Percentiles rank a stretch among this genome's conserved stretches.
phyloP scores from a whole-genome alignment of 306 rosid species.

The Citrullus colocynthis region DNA sequence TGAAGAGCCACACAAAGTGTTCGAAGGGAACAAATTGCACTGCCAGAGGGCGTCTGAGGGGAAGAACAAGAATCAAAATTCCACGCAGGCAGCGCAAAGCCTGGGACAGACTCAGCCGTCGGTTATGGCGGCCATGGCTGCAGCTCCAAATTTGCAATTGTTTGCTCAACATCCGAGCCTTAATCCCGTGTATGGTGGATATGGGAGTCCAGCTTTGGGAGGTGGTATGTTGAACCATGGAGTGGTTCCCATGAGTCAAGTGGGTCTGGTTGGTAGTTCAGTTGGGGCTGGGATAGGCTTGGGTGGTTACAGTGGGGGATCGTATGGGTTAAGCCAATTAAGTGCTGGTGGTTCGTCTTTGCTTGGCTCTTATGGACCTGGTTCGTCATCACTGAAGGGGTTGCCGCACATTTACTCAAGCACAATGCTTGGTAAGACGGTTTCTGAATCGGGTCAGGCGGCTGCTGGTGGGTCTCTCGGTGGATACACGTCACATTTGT shows the following conservation, averaged over 20 bases:
- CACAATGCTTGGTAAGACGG: slow-evolving; percentile 16
- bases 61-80: slow-evolving; percentile 18
- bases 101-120: slow-evolving; percentile 9
- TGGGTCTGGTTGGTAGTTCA: slow-evolving; percentile 17
- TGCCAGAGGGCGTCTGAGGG: slow-evolving; percentile 34
- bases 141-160: slow-evolving; percentile 19
- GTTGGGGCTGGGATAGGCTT: slow-evolving; percentile 16
- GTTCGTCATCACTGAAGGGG: slow-evolving; percentile 13
- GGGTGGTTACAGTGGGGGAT: slow-evolving; percentile 6
- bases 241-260: slow-evolving; percentile 17
- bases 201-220: slow-evolving; percentile 11
- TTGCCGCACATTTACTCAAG: slow-evolving; percentile 17
- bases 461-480: slow-evolving; percentile 17
- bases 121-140: slow-evolving; percentile 8
- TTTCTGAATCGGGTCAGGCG: slow-evolving; percentile 15
- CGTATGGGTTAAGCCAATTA: slow-evolving; percentile 13
- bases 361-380: slow-evolving; percentile 9
- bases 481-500: slow-evolving; percentile 25
- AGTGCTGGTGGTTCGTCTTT: slow-evolving; percentile 3
- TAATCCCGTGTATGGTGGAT: slow-evolving; percentile 14
- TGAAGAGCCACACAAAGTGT: slow-evolving; percentile 25
- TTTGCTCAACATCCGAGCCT: slow-evolving; percentile 19
- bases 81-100: slow-evolving; percentile 2
- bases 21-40: slow-evolving; percentile 29
- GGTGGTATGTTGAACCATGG: slow-evolving; percentile 20